These are phyloP conservation scores for Pharnaceum exiguum DNA, from an alignment of 148 eudicot species.

Conservation along the genomic window DNA sequence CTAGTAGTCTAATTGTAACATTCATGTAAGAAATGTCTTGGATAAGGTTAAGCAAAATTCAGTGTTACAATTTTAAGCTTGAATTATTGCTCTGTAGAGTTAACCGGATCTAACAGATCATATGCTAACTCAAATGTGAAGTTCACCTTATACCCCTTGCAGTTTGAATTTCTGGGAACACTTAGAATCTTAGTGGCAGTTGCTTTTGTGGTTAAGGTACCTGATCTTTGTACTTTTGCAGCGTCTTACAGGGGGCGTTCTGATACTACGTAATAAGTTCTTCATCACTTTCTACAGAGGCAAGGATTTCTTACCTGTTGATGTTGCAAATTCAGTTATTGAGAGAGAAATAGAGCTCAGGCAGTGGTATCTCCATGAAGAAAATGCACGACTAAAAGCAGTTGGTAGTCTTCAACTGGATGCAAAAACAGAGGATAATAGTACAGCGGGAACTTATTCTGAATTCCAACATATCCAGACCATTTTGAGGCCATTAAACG, in stretches of 20 bases:
- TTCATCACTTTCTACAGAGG: slow-evolving; percentile 84
- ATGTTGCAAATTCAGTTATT: slow-evolving; percentile 52
- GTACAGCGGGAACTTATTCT: slow-evolving; percentile 55
- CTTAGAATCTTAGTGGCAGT: background rate
- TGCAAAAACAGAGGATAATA: slow-evolving; percentile 25
- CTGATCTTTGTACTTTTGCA: slow-evolving; percentile 32
- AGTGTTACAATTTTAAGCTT: too few species aligned
- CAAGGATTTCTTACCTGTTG: slow-evolving; percentile 68
- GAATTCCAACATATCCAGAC: slow-evolving; percentile 59
- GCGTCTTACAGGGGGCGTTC: slow-evolving; percentile 92
- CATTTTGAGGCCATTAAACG: slow-evolving; percentile 20
- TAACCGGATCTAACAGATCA: too few species aligned
- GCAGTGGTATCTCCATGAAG: slow-evolving; percentile 70
- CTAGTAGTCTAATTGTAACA: too few species aligned
- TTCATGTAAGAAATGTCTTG: too few species aligned
- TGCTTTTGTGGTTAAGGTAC: background rate
- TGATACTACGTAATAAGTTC: slow-evolving; percentile 92
- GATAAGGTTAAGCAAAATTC: too few species aligned
- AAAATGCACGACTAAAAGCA: slow-evolving; percentile 62
- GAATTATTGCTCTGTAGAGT: too few species aligned
- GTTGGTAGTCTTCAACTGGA: slow-evolving; percentile 26
- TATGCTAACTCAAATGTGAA: background rate
- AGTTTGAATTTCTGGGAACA: background rate
- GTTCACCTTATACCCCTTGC: background rate
- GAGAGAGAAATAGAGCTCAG: slow-evolving; percentile 67